These are phyloP conservation scores for Xylaria nigripes DNA, from an alignment of 495 filamentous ascomycete species.

Conservation along the genomic window DNA sequence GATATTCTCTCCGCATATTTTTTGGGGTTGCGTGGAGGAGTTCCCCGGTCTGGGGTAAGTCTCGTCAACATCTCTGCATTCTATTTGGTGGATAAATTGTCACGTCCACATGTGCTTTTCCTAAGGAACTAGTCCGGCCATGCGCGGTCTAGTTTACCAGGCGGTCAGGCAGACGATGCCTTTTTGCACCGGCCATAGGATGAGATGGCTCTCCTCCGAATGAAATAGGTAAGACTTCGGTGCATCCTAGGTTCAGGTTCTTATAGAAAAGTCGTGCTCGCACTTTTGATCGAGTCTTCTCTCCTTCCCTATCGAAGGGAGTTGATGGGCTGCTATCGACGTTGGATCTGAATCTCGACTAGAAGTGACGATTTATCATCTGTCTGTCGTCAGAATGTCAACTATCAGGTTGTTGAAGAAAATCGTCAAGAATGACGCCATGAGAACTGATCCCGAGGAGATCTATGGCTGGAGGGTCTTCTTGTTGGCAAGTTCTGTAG, in stretches of 20 bases:
- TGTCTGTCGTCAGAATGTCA: slow-evolving; percentile 21
- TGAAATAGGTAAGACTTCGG: not conserved
- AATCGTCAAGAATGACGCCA: slow-evolving; percentile 72
- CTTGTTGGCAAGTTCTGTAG: slow-evolving; percentile 56
- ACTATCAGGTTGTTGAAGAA: slow-evolving; percentile 42
- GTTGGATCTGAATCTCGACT: not conserved
- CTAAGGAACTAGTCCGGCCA: too few relatives aligned
- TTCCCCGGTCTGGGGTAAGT: slow-evolving; percentile 2
- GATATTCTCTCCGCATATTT: slow-evolving; percentile 2
- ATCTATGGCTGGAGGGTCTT: slow-evolving; percentile 76
- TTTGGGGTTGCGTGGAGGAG: slow-evolving; percentile 1
- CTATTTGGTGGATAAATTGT: too few relatives aligned
- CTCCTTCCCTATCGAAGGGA: not conserved
- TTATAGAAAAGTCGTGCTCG: not conserved
- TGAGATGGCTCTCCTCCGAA: too few relatives aligned
- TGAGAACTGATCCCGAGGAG: slow-evolving; percentile 63
- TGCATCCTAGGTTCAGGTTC: not conserved
- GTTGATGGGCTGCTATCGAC: not conserved
- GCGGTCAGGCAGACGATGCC: too few relatives aligned
- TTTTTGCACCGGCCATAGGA: too few relatives aligned
- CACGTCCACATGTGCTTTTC: too few relatives aligned
- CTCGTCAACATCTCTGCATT: not conserved
- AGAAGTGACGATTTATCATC: not conserved
- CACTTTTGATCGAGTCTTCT: not conserved
- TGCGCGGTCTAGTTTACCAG: too few relatives aligned